Evolutionary conservation across 345 rosid species (phyloP).

Genomic region (Odontarrhena argentea): DNA sequence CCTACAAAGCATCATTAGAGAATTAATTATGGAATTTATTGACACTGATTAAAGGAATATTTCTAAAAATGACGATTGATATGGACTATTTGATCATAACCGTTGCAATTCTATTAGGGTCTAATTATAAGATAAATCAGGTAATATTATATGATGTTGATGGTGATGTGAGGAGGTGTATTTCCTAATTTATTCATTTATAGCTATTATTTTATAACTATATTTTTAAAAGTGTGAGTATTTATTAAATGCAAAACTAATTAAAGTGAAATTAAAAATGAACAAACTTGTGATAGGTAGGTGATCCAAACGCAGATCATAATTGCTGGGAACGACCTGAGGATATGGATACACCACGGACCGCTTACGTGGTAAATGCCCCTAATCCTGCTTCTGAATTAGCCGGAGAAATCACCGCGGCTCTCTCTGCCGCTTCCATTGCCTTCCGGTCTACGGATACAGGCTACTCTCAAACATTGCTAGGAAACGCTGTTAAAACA

Average conservation of each 20-base stretch:
- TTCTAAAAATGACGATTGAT: conserved; percentile 5
- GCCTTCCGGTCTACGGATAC: conserved; percentile 80
- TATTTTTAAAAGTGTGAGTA: background rate
- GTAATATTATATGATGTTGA: conserved; percentile 24
- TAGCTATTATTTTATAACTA: background rate
- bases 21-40: background rate
- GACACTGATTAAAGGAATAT: conserved; percentile 5
- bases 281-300: conserved; percentile 57
- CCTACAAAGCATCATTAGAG: conserved; percentile 7
- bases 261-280: conserved; percentile 12
- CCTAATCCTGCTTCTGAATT: conserved; percentile 92
- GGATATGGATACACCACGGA: conserved; percentile 90
- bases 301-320: conserved; percentile 84
- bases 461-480: conserved; percentile 68
- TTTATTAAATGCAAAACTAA: conserved; percentile 6
- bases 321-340: conserved; percentile 97
- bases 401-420: conserved; percentile 87
- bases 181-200: conserved; percentile 10
- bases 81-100: conserved; percentile 16
- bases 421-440: conserved; percentile 87
- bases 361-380: conserved; percentile 75
- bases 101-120: conserved; percentile 18
- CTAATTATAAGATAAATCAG: background rate
- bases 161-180: background rate
- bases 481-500: conserved; percentile 57